Evolutionary conservation across 805 yeast species (phyloP), one percentile per base, ranked within the genome.

Genomic region (Wickerhamomyces sydowiorum): DNA sequence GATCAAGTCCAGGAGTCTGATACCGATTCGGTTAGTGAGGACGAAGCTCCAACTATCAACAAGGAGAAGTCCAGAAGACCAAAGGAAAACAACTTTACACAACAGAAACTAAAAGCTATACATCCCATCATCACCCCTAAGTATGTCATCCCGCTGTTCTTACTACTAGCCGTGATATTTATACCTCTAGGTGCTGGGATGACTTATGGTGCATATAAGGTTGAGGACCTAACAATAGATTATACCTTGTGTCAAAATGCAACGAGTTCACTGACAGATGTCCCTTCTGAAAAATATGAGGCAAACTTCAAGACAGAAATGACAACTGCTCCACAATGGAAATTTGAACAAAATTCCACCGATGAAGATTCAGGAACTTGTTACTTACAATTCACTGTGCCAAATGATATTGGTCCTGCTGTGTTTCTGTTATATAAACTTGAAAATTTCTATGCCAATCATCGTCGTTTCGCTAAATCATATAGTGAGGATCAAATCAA

Each of bases 401-500:
- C 96, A 15, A 67, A 67, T 38, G 82, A 79, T 43, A 73, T 93
- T 59, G 75, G 80, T 25, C 78, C 86, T 4, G 90, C 95, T 3
- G 69, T 89, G 13, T 88, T 71, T 56, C 56, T 88, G 51, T 86
- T 86, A 63, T 91, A 91, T 68, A 76, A 81, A 53, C 66, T 91
- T 53, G 89, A 96, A 41, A 88, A 88, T 58, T 93, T 91, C 62
- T 86, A 77, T 62, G 96, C 95, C 53, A 91, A 91, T 62, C 99
- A 91, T 65, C 80, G 99, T 54, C 86, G 95, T 54, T 93, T 86
- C 60, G 98, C 91, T 30, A 78, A 80, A 50, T 84, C 95, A 20
- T 88, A 79, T 61, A 90, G 89, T 64, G 86, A 88, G 66, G 78
- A 76, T 43, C 99, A 91, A 67, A 63, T 91, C 35, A 76, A 78